Evolutionary conservation across 2,329 filamentous ascomycete species (phyloP), one percentile per base, ranked within the genome.

Genomic region (Colletotrichum coccodes): DNA sequence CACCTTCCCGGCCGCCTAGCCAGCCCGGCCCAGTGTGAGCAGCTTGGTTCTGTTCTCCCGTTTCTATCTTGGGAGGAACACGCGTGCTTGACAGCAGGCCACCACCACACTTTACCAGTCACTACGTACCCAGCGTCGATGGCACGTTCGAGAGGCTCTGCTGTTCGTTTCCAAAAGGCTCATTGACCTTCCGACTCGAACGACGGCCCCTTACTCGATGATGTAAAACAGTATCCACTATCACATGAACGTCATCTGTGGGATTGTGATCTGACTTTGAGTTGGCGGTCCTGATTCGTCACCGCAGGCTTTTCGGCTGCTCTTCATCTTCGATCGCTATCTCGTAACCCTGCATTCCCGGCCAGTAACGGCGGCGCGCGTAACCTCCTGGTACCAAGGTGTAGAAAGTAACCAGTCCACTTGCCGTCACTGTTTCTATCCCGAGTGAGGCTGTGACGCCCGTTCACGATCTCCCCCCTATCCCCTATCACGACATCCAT

Each of bases 401-500:
- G n/a, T n/a, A 28, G 8, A 7, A 6, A 7, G 26, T 16, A 14
- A 18, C 3, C 26, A n/a, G 26, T 12, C 21, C 21, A 9, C 23
- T 26, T 14, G 23, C 21, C 23, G 8, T 58, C 7, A 3, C 9
- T 42, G 65, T 65, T 68, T 65, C 65, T 68, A 68, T 68, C 49
- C 49, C 26, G 61, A 32, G 66, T 32, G 61, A 68, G 66, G 66
- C 66, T 60, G 66, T 68, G 66, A 56, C 46, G 23, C 12, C 44
- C 42, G 44, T 40, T 34, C 42, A 23, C 26, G 6, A 21, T 40
- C 21, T 23, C 42, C 5, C 32, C 42, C 58, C 36, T 42, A 26
- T 26, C 56, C 47, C 28, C 44, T 40, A 44, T 52, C 30, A 23
- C 8, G 28, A 26, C 53, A 38, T 32, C 52, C 52, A 50, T 59